Conservation (phyloP, 225 moss, liverwort and hornwort species). For the Physcomitrium patens region DNA sequence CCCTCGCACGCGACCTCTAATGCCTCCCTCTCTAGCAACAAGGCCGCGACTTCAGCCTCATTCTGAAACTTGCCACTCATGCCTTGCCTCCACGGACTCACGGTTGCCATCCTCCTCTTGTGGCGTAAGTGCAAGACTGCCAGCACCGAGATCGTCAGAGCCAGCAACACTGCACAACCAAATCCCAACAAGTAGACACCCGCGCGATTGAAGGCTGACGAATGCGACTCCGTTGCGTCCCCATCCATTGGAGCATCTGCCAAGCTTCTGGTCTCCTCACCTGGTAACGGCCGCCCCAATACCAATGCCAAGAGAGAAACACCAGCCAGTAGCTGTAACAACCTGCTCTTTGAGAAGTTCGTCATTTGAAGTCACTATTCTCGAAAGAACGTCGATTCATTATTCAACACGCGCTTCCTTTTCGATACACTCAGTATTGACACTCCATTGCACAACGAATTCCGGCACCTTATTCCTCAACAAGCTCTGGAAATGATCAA, state of each 20-base stretch:
- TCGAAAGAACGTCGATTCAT: not conserved
- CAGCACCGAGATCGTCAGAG: slow-evolving; percentile 11
- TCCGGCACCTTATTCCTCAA: too few relatives aligned
- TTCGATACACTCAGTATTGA: not conserved
- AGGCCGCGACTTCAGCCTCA: slow-evolving; percentile 37
- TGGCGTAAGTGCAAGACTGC: slow-evolving; percentile 29
- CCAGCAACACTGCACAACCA: slow-evolving; percentile 22
- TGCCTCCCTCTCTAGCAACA: slow-evolving; percentile 42
- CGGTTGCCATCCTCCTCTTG: slow-evolving; percentile 32
- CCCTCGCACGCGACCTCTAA: slow-evolving; percentile 73
- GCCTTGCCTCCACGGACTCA: slow-evolving; percentile 54
- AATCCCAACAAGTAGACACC: slow-evolving; percentile 32
- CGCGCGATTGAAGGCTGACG: slow-evolving; percentile 18
- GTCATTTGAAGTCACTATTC: not conserved
- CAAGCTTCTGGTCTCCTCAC: not conserved
- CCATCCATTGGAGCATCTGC: not conserved
- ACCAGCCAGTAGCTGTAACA: slow-evolving; percentile 21
- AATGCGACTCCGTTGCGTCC: not conserved
- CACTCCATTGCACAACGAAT: not conserved
- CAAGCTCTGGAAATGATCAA: too few relatives aligned
- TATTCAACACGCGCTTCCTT: not conserved
- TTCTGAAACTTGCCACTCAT: slow-evolving; percentile 53
- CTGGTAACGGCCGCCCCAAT: slow-evolving; percentile 27
- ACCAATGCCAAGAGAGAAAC: slow-evolving; percentile 14
- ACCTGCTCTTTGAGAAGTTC: not conserved